Percentiles rank a stretch among this genome's conserved stretches.
Conservation (phyloP, 768 basidiomycete species). For the Mycena crocata region DNA sequence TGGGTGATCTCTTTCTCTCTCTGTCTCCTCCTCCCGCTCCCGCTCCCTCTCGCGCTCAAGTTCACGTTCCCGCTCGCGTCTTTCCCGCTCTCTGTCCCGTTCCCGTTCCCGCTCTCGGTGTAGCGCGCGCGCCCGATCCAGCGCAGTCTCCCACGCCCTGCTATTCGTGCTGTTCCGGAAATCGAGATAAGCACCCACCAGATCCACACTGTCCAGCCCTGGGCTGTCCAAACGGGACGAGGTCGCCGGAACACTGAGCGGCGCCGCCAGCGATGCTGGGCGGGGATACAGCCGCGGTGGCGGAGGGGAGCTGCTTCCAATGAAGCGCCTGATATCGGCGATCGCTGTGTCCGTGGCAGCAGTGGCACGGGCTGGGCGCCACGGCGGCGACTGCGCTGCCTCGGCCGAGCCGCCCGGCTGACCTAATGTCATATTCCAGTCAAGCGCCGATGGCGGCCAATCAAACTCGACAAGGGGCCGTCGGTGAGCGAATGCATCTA, state of each 20-base stretch:
- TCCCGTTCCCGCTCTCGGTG: slow-evolving; percentile 16
- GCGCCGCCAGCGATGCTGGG: slow-evolving; percentile 27
- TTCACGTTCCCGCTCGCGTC: slow-evolving; percentile 13
- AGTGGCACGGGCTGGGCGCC: background rate
- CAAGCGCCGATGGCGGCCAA: slow-evolving; percentile 20
- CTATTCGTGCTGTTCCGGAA: slow-evolving; percentile 3
- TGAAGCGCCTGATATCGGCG: slow-evolving; percentile 23
- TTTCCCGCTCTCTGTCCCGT: slow-evolving; percentile 16
- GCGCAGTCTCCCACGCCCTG: slow-evolving; percentile 28
- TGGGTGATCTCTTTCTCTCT: slow-evolving; percentile 23
- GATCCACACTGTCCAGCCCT: slow-evolving; percentile 24
- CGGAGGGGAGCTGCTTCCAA: background rate
- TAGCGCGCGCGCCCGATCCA: slow-evolving; percentile 23
- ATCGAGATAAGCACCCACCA: slow-evolving; percentile 22
- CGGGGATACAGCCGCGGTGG: slow-evolving; percentile 26
- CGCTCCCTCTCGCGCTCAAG: slow-evolving; percentile 2
- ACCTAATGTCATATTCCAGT: slow-evolving; percentile 2
- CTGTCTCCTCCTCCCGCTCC: slow-evolving; percentile 24
- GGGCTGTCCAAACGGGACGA: slow-evolving; percentile 13
- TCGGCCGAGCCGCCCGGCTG: slow-evolving; percentile 1
- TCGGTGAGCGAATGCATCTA: background rate
- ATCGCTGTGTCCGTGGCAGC: slow-evolving; percentile 12
- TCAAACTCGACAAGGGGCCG: slow-evolving; percentile 21
- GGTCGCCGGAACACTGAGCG: slow-evolving; percentile 26
- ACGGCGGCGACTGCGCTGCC: background rate